Evolutionary conservation across 169 alveolate species (phyloP).

Genomic region (Cryptosporidium canis): DNA sequence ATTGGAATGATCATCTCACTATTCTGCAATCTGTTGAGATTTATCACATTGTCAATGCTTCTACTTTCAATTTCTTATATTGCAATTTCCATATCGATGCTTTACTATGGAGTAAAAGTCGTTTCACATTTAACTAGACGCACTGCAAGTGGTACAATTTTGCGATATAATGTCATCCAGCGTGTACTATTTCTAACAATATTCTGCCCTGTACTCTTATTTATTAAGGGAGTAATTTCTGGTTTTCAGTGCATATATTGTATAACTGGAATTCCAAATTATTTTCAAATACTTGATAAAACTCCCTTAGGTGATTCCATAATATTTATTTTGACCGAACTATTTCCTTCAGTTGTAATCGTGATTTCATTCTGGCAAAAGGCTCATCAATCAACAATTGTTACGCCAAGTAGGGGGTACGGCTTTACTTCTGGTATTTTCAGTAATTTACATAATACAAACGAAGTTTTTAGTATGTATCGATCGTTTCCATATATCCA

Average conservation of each 20-base stretch:
- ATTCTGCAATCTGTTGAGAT: background rate
- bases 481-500: conserved; percentile 11
- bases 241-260: conserved; percentile 31
- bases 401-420: conserved; percentile 25
- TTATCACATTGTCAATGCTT: conserved; percentile 2
- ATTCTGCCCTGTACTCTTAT: conserved; percentile 60
- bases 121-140: conserved; percentile 61
- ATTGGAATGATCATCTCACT: conserved; percentile 7
- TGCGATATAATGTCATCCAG: conserved; percentile 58
- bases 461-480: background rate
- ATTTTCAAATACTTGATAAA: conserved; percentile 11
- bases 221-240: conserved; percentile 34
- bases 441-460: background rate
- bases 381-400: conserved; percentile 16
- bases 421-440: conserved; percentile 35
- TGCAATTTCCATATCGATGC: conserved; percentile 22
- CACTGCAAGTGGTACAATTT: conserved; percentile 56
- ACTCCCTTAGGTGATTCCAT: conserved; percentile 59
- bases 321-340: conserved; percentile 28
- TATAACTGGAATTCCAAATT: background rate
- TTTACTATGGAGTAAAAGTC: conserved; percentile 60
- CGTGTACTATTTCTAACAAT: conserved; percentile 62
- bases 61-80: conserved; percentile 8
- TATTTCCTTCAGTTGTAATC: conserved; percentile 54
- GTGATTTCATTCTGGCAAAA: conserved; percentile 66